Evolutionary conservation across 768 basidiomycete genomes (phyloP).

Genomic region (Xerocomus brunneocitrinus): DNA sequence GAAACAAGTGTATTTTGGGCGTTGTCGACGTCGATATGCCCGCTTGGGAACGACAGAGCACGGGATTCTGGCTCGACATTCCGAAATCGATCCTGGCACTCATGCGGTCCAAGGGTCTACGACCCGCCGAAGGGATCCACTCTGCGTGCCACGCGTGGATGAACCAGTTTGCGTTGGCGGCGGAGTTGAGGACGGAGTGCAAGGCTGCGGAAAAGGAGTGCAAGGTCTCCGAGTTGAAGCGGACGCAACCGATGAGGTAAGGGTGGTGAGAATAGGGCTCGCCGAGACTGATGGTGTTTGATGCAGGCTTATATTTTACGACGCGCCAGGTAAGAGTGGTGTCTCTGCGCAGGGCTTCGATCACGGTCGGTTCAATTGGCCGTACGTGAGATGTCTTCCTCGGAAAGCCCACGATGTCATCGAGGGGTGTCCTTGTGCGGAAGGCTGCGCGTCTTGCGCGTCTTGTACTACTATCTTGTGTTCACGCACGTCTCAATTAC

Average conservation of each 20-base stretch:
- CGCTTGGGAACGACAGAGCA: slow-evolving; percentile 68
- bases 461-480: not conserved
- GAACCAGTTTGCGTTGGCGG: slow-evolving; percentile 65
- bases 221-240: slow-evolving; percentile 41
- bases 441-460: slow-evolving; percentile 56
- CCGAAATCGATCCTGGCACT: slow-evolving; percentile 48
- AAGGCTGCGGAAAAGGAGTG: slow-evolving; percentile 75
- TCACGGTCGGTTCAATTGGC: slow-evolving; percentile 44
- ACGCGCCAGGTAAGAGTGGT: slow-evolving; percentile 64
- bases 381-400: not conserved
- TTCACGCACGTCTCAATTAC: not conserved
- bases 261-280: no score
- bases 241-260: slow-evolving; percentile 59
- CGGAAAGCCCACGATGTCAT: slow-evolving; percentile 53
- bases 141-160: slow-evolving; percentile 81
- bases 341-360: slow-evolving; percentile 79
- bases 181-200: slow-evolving; percentile 79
- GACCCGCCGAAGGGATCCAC: slow-evolving; percentile 78
- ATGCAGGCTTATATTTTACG: slow-evolving; percentile 75
- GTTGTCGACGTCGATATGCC: slow-evolving; percentile 73
- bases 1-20: slow-evolving; percentile 65
- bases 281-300: not conserved
- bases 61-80: slow-evolving; percentile 78
- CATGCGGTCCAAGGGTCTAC: slow-evolving; percentile 51
- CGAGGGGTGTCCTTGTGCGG: slow-evolving; percentile 57